Evolutionary conservation across 371 early-diverging fungal species (phyloP).

Genomic region (Mortierella sp.): DNA sequence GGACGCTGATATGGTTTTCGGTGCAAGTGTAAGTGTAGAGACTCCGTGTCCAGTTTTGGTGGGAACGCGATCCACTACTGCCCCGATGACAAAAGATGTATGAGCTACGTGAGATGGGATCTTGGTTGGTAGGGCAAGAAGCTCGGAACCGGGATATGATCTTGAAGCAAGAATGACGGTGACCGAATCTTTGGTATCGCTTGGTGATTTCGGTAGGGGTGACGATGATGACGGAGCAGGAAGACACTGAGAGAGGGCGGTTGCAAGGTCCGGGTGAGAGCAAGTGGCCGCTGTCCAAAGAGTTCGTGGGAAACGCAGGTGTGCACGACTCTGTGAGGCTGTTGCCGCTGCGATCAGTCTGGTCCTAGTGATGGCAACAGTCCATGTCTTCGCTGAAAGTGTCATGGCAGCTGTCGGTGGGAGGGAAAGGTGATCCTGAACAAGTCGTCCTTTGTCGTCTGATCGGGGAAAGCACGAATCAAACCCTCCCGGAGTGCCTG

Average conservation of each 20-base stretch:
- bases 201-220: background rate
- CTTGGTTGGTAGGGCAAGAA: constrained; percentile 26
- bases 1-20: constrained; percentile 10
- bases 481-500: no score
- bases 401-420: no score
- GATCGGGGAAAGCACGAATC: no score
- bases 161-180: constrained; percentile 45
- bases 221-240: constrained; percentile 11
- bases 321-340: no score
- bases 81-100: constrained; percentile 51
- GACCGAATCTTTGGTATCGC: constrained; percentile 8
- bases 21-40: constrained; percentile 55
- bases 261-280: constrained; percentile 39
- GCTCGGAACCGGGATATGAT: constrained; percentile 39
- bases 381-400: no score
- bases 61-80: constrained; percentile 67
- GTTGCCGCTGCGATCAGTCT: no score
- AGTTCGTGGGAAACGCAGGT: no score
- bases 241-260: constrained; percentile 32
- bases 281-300: constrained; percentile 47
- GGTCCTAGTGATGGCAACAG: no score
- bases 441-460: no score
- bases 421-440: no score
- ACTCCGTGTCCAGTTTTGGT: constrained; percentile 60
- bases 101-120: constrained; percentile 21